Conservation (phyloP, 2,329 filamentous ascomycete species). For the Fusarium circinatum region DNA sequence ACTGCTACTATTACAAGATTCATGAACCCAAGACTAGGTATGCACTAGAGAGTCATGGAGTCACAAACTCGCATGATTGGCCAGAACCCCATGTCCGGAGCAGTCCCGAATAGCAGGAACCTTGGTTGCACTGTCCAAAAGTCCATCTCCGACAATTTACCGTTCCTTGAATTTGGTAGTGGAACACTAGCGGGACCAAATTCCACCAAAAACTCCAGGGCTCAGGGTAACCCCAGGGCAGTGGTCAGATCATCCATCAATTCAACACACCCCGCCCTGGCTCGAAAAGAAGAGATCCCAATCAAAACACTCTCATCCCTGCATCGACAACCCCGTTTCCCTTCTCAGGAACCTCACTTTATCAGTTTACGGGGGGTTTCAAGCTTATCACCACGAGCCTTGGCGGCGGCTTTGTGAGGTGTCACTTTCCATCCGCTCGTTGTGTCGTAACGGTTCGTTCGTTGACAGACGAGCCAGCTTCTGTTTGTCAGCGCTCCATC, state of each 20-base stretch:
- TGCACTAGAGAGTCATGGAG: constrained; percentile 14
- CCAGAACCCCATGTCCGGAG: not conserved
- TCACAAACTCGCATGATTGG: not conserved
- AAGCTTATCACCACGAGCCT: constrained; percentile 13
- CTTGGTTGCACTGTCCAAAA: constrained; percentile 19
- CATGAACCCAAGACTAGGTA: constrained; percentile 16
- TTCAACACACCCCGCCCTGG: constrained; percentile 16
- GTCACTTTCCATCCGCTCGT: constrained; percentile 19
- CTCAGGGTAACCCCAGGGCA: constrained; percentile 1
- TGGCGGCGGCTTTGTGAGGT: constrained; percentile 14
- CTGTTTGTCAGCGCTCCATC: constrained; percentile 11
- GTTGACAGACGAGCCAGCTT: not conserved
- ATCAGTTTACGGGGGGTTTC: not conserved
- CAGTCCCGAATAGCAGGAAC: constrained; percentile 30
- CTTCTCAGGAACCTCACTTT: constrained; percentile 4
- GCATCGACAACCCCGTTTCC: constrained; percentile 2
- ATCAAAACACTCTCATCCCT: constrained; percentile 22
- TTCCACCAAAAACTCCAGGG: constrained; percentile 1
- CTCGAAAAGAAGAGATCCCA: constrained; percentile 9
- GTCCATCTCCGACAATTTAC: constrained; percentile 26
- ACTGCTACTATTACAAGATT: not conserved
- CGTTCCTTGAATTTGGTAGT: constrained; percentile 21
- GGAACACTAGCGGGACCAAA: constrained; percentile 13
- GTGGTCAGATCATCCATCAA: constrained; percentile 31
- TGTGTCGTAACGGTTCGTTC: constrained; percentile 5